These are phyloP conservation scores for Rhizopus stolonifer DNA, from an alignment of 371 early-diverging fungal species.

Conservation along the genomic window DNA sequence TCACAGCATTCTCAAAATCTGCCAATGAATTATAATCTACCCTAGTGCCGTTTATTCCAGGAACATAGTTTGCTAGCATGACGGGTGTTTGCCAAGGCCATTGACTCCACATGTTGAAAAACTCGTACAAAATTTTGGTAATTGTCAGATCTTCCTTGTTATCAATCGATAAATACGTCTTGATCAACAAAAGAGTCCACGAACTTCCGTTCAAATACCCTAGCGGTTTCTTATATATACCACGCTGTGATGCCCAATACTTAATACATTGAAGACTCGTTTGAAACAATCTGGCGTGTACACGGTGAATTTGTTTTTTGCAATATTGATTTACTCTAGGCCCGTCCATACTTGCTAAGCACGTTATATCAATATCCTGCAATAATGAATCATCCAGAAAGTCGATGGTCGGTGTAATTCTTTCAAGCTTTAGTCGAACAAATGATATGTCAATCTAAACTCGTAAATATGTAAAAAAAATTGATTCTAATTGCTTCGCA, in stretches of 20 bases:
- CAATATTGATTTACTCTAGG: slow-evolving; percentile 39
- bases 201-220: slow-evolving; percentile 43
- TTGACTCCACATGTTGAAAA: slow-evolving; percentile 32
- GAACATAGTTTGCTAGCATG: slow-evolving; percentile 26
- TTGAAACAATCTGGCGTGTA: slow-evolving; percentile 21
- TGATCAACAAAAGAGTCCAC: slow-evolving; percentile 33
- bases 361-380: slow-evolving; percentile 22
- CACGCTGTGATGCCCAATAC: slow-evolving; percentile 36
- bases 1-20: slow-evolving; percentile 29
- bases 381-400: slow-evolving; percentile 32
- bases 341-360: slow-evolving; percentile 41
- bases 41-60: slow-evolving; percentile 16
- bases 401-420: slow-evolving; percentile 18
- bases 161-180: slow-evolving; percentile 23
- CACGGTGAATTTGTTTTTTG: slow-evolving; percentile 6
- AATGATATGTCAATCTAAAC: slow-evolving; percentile 44
- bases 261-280: slow-evolving; percentile 30
- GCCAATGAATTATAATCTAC: slow-evolving; percentile 9
- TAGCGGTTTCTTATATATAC: slow-evolving; percentile 35
- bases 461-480: too few species aligned
- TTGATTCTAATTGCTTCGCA: neutral
- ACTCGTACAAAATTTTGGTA: slow-evolving; percentile 12
- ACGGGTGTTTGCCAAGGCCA: slow-evolving; percentile 48
- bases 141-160: slow-evolving; percentile 1
- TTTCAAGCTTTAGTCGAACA: slow-evolving; percentile 24